Base-by-base conservation (phyloP, 2,329 filamentous ascomycete species). In the Diaporthe sp. region DNA sequence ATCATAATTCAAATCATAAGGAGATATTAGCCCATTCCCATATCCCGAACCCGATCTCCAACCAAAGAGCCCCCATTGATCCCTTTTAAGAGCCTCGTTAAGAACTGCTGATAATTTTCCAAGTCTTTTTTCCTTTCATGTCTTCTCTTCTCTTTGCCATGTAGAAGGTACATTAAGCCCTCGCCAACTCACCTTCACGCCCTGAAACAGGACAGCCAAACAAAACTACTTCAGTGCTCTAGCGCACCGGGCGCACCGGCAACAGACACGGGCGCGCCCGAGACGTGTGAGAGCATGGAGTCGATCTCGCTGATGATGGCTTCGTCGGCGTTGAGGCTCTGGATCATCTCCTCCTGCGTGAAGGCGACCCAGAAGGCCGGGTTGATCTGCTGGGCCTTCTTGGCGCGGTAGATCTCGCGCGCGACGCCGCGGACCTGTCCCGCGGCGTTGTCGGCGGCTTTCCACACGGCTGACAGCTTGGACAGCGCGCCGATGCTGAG, bases 401-500 rank as follows among this genome's bases (percentile, higher is more conserved):
- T 91, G 60, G 86, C 84, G 22, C 86, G 87, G 82, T 90, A 93
- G 68, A 96, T 92, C 79, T 95, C 93, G 80, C 94, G 91, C n/a
- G 95, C 94, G 25, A 97, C 94, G 12, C 91, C 91, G 79, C 92
- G 92, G 22, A 98, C 93, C 83, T 97, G 94, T 5, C 88, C 89
- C 76, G 93, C 89, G 2, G 94, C 94, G 17, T 89, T 90, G 60
- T 87, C 88, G 1, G 94, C 94, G 46, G 95, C 92, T 49, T 90
- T 90, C 94, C 94, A 97, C 4, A 94, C 92, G 22, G 87, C 85
- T 55, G 91, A 91, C 10, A 96, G 86, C 53, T 91, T 88, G 79
- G 93, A 92, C 55, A 97, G 88, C 0, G 94, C 93, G 22, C 93
- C 94, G 75, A 94, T 95, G 77, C 95, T 95, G 19, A 98, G 89